Evolutionary conservation across 2,329 filamentous ascomycete species (phyloP), one percentile per base, ranked within the genome.

Genomic region (Pseudocercospora crystallina): DNA sequence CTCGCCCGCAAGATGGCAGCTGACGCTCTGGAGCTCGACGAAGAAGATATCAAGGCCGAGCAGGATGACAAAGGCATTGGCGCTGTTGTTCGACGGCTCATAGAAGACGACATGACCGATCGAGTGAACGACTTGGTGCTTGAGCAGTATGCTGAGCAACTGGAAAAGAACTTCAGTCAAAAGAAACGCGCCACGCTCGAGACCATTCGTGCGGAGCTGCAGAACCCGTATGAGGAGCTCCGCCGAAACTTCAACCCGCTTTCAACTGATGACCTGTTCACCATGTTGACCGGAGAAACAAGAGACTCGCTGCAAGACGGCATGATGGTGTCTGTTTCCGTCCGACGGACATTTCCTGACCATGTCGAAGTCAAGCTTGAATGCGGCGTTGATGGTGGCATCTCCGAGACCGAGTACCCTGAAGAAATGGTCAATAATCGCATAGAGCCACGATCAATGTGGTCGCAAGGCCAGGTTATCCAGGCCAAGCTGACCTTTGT

Each of bases 1-100:
- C 85, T 99, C 55, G 94, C 90, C 42, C 89, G 92, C 61, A 99
- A 99, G 74, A 97, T 99, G 86, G 94, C 94, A 14, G 94, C 94
- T 3, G 94, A 99, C 76, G 94, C 94, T 12, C 78, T 99, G 41
- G 92, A 96, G 68, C 80, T 99, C 60, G 94, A 99, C 62, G 94
- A 99, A 72, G 94, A 99, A 74, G 94, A 99, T 64, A 90, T 99
- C 67, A 95, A 96, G 71, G 90, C 88, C 1, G 91, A 97, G 73
- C 87, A 87, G 5, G 89, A 95, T 59, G 90, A 96, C 65, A 89
- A 90, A 57, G 94, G 94, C 0, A 80, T 87, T 0, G 90, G 89
- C 12, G 94, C 92, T 7, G 91, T 97, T 60, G 89, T 99, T 47
- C 86, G 91, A 56, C 95, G 92, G 70, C 83, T 99, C n/a, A 89